These are phyloP conservation scores for Cucumis variabilis DNA, from an alignment of 331 rosid species.

Conservation along the genomic window DNA sequence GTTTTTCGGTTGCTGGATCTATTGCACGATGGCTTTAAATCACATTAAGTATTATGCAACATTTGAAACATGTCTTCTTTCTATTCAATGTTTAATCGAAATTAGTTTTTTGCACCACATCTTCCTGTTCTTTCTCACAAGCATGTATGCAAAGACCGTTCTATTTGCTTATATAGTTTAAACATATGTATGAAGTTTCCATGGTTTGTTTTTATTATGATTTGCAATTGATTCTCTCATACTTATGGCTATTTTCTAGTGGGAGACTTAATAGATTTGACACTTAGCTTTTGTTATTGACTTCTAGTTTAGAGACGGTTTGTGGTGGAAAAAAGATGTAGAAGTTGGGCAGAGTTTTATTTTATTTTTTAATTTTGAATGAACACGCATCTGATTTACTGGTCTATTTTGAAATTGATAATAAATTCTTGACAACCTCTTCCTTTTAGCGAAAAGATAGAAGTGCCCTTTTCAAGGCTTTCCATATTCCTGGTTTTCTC, in stretches of 20 bases:
- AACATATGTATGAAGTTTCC: too few relatives aligned
- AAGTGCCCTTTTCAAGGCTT: background rate
- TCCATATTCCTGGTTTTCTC: background rate
- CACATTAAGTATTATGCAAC: too few relatives aligned
- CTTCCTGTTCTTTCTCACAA: too few relatives aligned
- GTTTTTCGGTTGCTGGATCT: too few relatives aligned
- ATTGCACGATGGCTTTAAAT: too few relatives aligned
- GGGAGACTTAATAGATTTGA: slow-evolving; percentile 1
- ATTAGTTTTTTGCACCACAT: too few relatives aligned
- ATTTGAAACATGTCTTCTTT: too few relatives aligned
- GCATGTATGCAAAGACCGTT: too few relatives aligned
- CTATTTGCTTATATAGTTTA: too few relatives aligned
- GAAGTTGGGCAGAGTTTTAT: background rate
- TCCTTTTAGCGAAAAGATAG: background rate
- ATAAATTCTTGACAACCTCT: background rate
- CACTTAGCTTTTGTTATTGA: slow-evolving; percentile 2
- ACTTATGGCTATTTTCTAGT: background rate
- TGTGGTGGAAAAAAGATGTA: slow-evolving; percentile 12
- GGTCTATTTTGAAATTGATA: background rate
- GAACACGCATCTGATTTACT: background rate
- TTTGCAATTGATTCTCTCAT: background rate
- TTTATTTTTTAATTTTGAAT: background rate
- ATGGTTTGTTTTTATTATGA: background rate
- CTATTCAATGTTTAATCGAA: too few relatives aligned
- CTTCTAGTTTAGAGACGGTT: background rate